Evolutionary conservation across 2,329 filamentous ascomycete species (phyloP).

Genomic region (Sporothrix pallida): DNA sequence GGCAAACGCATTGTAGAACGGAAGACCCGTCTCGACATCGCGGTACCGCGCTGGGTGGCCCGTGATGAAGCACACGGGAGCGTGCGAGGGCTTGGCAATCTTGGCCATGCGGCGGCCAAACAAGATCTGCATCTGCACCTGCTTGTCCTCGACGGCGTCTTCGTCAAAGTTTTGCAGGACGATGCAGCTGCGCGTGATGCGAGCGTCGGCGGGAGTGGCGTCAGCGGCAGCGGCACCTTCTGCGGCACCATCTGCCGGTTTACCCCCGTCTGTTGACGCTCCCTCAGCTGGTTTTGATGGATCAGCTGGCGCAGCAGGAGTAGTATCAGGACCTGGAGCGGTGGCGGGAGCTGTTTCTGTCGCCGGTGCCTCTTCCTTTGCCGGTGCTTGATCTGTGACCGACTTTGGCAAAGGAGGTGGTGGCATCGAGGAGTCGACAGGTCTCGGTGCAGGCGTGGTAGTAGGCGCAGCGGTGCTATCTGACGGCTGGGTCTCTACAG

Average conservation of each 20-base stretch:
- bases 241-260: neutral
- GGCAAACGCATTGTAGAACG: constrained; percentile 78
- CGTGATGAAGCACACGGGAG: constrained; percentile 78
- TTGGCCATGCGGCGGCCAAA: constrained; percentile 65
- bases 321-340: neutral
- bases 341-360: neutral
- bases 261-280: too few species aligned
- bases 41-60: constrained; percentile 79
- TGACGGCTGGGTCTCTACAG: neutral
- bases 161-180: constrained; percentile 66
- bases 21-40: constrained; percentile 82
- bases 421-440: constrained; percentile 7
- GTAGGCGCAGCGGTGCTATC: neutral
- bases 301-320: neutral
- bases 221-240: constrained; percentile 39
- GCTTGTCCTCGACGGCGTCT: constrained; percentile 60
- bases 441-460: neutral
- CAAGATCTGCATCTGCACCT: constrained; percentile 63
- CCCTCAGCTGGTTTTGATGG: neutral
- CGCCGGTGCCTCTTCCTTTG: neutral
- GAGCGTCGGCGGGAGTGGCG: constrained; percentile 50
- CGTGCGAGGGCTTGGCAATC: constrained; percentile 59
- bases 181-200: constrained; percentile 63
- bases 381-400: neutral
- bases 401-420: constrained; percentile 17